Conservation (phyloP, 2,329 filamentous ascomycete genomes). For the Dissoconium aciculare region DNA sequence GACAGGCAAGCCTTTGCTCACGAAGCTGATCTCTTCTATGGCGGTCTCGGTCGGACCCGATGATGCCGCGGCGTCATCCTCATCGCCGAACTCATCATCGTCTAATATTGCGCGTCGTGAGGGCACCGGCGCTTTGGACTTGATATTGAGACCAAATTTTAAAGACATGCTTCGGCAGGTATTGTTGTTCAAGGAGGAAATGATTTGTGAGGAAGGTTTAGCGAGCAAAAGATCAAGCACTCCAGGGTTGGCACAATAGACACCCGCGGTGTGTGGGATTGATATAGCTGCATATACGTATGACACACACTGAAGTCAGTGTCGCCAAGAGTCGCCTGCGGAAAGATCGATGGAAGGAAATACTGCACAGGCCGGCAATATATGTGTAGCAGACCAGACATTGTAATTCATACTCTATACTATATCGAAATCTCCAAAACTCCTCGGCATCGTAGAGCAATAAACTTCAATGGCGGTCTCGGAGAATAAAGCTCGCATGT, state of each 20-base stretch:
- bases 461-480: constrained; percentile 16
- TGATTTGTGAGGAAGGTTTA: background rate
- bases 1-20: too few relatives aligned
- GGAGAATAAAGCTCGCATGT: constrained; percentile 21
- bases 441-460: too few relatives aligned
- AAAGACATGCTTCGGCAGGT: constrained; percentile 19
- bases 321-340: too few relatives aligned
- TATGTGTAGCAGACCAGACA: too few relatives aligned
- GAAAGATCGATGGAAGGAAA: too few relatives aligned
- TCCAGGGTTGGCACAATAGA: too few relatives aligned
- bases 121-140: constrained; percentile 16
- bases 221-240: too few relatives aligned
- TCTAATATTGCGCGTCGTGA: constrained; percentile 13
- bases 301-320: too few relatives aligned
- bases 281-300: too few relatives aligned
- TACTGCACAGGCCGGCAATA: too few relatives aligned
- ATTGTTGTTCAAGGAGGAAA: background rate
- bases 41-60: constrained; percentile 23
- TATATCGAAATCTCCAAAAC: background rate
- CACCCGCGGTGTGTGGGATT: too few relatives aligned
- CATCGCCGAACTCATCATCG: constrained; percentile 17
- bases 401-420: background rate
- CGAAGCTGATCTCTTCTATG: constrained; percentile 41
- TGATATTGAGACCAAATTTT: constrained; percentile 24
- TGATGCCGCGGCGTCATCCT: constrained; percentile 11